Base-by-base conservation (phyloP, 2,329 filamentous ascomycete species). In the Stagonosporopsis vannaccii region DNA sequence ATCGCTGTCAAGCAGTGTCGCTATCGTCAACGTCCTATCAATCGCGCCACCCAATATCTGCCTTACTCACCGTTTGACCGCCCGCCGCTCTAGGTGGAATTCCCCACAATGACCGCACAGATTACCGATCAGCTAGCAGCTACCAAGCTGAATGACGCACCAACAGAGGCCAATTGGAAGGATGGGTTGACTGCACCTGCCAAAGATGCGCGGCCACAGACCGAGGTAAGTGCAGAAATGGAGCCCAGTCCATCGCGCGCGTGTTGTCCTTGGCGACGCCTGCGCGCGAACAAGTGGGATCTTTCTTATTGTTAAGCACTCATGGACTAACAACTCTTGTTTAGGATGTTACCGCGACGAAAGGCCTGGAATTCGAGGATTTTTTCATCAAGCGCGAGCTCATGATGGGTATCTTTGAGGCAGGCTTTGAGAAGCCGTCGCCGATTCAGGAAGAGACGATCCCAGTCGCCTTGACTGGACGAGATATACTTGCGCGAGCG, bases 361-460 rank as follows among this genome's bases (percentile, higher is more conserved):
- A 97, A 81, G 95, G 95, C 59, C 84, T 99, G 60, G 95, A 99
- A 69, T 99, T 97, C 73, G 96, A 99, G 79, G 91, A 98, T 67
- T 97, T 99, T 76, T 90, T 90, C 65, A 89, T 99, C 69, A 97
- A 96, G 82, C 86, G 95, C 75, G 91, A 97, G 75, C 82, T 99
- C 59, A 87, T 99, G 81, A 99, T 98, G 94, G 95, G 95, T 61
- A 98, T 99, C 66, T 99, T 98, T 78, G 95, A 99, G 81, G 95
- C 95, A 67, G 95, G 95, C 62, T 99, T 97, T 78, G 95, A 99
- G 78, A 97, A 96, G 80, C 95, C 95, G 15, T 99, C 95, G 54
- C 95, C 95, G 11, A 99, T 99, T 70, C 95, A 99, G 86, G 95
- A 99, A 88, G 95, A 98, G 81, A 92, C 95, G 51, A 97, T 99